Evolutionary conservation across 2,329 filamentous ascomycete genomes (phyloP).

Genomic region (Laburnicola sp.): DNA sequence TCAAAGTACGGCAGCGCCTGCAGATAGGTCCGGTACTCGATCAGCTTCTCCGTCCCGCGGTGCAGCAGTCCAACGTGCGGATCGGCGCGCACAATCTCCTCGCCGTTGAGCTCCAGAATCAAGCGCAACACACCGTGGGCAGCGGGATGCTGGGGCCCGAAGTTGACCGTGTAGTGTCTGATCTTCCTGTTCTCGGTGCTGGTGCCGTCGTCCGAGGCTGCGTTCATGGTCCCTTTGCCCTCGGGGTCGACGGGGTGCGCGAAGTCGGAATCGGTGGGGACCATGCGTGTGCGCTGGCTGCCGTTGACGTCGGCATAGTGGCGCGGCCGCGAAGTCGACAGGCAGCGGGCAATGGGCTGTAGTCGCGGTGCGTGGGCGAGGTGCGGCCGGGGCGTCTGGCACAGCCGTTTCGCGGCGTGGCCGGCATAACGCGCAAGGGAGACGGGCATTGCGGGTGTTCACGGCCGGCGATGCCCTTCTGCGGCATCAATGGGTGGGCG

Average conservation of each 20-base stretch:
- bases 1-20: constrained; percentile 99
- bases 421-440: constrained; percentile 73
- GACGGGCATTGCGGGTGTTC: constrained; percentile 63
- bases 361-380: constrained; percentile 42
- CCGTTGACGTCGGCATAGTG: constrained; percentile 62
- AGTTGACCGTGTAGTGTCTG: constrained; percentile 99
- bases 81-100: constrained; percentile 95
- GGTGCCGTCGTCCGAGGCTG: constrained; percentile 49
- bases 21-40: constrained; percentile 99
- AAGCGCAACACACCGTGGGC: constrained; percentile 96
- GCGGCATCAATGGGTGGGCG: constrained; percentile 41
- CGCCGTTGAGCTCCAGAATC: constrained; percentile 96
- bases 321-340: constrained; percentile 67
- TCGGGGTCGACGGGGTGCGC: constrained; percentile 51
- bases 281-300: constrained; percentile 60
- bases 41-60: constrained; percentile 97
- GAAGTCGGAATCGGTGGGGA: constrained; percentile 69
- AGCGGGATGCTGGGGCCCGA: constrained; percentile 96
- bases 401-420: constrained; percentile 70
- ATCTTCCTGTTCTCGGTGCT: constrained; percentile 74
- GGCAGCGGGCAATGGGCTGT: constrained; percentile 59
- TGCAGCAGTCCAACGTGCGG: constrained; percentile 96
- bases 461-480: constrained; percentile 34
- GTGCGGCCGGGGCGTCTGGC: constrained; percentile 57
- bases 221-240: constrained; percentile 51